These are phyloP conservation scores for Fusarium illudens DNA, from an alignment of 2,329 filamentous ascomycete genomes.

Conservation along the genomic window DNA sequence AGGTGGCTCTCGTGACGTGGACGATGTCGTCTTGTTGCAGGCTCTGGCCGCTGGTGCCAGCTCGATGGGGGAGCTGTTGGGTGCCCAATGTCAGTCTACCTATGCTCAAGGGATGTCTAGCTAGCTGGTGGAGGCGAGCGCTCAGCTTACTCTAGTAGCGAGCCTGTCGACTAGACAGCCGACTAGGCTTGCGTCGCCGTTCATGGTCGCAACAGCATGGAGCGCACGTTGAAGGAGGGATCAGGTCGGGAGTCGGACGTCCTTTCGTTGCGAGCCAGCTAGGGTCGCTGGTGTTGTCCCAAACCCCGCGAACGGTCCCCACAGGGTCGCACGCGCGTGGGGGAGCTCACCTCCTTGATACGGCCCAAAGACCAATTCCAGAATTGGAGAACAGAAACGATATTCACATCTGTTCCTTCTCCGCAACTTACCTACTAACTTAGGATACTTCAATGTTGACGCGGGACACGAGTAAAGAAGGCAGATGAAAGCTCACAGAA, in stretches of 20 bases:
- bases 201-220: constrained; percentile 55
- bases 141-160: constrained; percentile 63
- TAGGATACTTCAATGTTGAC: not conserved
- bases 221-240: constrained; percentile 21
- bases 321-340: constrained; percentile 28
- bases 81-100: constrained; percentile 49
- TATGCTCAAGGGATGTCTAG: constrained; percentile 2
- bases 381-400: not conserved
- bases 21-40: constrained; percentile 69
- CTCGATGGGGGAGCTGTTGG: constrained; percentile 70
- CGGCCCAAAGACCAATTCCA: not conserved
- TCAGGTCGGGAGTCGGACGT: constrained; percentile 20
- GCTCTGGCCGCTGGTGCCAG: constrained; percentile 64
- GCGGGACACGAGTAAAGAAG: not conserved
- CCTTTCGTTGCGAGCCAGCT: constrained; percentile 7
- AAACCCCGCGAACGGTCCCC: constrained; percentile 36
- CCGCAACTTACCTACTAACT: not conserved
- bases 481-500: not conserved
- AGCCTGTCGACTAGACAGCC: constrained; percentile 70
- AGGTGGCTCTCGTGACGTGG: constrained; percentile 66
- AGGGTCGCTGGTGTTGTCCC: constrained; percentile 26
- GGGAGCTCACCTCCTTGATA: constrained; percentile 3
- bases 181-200: constrained; percentile 67
- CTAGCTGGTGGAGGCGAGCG: not conserved
- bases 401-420: not conserved